A percentile compares a stretch with the other conserved stretches of the same genome.
Evolutionary conservation across 2,329 filamentous ascomycete genomes (phyloP).

Genomic region (Venturia asperata): DNA sequence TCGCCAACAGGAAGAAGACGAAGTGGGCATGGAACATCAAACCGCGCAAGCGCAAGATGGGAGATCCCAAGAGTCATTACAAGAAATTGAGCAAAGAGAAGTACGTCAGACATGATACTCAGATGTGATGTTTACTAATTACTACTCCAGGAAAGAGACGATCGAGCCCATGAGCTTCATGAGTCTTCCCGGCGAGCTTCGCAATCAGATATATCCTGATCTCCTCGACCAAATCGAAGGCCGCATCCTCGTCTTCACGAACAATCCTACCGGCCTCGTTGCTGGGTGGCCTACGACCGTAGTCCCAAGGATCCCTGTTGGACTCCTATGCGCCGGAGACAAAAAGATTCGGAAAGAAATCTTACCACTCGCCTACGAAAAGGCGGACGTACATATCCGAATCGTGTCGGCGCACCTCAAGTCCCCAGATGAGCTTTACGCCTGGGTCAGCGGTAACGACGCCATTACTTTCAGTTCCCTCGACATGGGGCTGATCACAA

Average conservation of each 20-base stretch:
- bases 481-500: too few relatives aligned
- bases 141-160: neutral
- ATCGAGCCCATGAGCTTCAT: slow-evolving; percentile 1
- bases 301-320: too few relatives aligned
- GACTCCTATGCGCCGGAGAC: too few relatives aligned
- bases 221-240: too few relatives aligned
- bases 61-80: neutral
- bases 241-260: too few relatives aligned
- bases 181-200: neutral
- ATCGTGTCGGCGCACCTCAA: neutral
- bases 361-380: neutral
- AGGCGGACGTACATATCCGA: neutral
- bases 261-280: too few relatives aligned
- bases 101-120: neutral
- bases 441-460: too few relatives aligned
- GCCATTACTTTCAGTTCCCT: too few relatives aligned
- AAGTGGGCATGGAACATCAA: neutral
- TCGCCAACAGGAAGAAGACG: neutral
- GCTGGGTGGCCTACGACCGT: too few relatives aligned
- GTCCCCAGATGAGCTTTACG: neutral
- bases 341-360: neutral
- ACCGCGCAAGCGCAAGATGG: neutral
- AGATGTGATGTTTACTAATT: neutral
- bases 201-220: too few relatives aligned
- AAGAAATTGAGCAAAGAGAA: neutral